Conservation (phyloP, 768 basidiomycete species). For the Trametes elegans region DNA sequence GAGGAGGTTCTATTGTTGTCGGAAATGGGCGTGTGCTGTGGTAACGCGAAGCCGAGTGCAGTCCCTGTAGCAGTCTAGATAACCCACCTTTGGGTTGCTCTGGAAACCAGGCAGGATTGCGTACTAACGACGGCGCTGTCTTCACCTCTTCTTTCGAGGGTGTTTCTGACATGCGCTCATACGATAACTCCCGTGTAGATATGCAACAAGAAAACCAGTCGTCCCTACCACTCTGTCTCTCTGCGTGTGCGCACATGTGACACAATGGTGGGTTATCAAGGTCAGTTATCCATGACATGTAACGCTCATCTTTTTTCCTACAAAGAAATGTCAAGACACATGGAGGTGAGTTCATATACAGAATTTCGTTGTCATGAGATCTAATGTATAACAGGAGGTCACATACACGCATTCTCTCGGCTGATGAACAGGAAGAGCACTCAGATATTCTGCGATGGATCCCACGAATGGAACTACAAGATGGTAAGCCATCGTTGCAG, state of each 20-base stretch:
- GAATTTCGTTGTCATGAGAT: not conserved
- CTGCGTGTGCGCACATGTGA: slow-evolving; percentile 46
- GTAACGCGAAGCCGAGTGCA: too few relatives aligned
- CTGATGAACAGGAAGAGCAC: not conserved
- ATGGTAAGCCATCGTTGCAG: not conserved
- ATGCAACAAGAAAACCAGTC: slow-evolving; percentile 38
- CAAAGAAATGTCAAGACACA: not conserved
- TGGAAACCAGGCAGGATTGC: too few relatives aligned
- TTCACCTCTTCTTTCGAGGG: too few relatives aligned
- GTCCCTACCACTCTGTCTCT: slow-evolving; percentile 47
- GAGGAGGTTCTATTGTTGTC: too few relatives aligned
- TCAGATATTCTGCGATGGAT: slow-evolving; percentile 17
- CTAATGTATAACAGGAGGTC: not conserved
- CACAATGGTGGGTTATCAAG: slow-evolving; percentile 29
- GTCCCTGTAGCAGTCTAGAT: too few relatives aligned
- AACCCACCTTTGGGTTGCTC: too few relatives aligned
- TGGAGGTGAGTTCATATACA: too few relatives aligned
- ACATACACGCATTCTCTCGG: not conserved
- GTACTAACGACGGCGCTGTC: too few relatives aligned
- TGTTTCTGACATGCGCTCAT: not conserved
- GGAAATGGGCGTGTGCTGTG: too few relatives aligned
- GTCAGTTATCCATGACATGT: not conserved
- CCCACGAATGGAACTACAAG: slow-evolving; percentile 2
- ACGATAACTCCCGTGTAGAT: slow-evolving; percentile 24
- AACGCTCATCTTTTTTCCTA: not conserved